A percentile compares a stretch with the other conserved stretches of the same genome.
Evolutionary conservation across 371 early-diverging fungal species (phyloP).

Genomic region (Mortierella sp.): DNA sequence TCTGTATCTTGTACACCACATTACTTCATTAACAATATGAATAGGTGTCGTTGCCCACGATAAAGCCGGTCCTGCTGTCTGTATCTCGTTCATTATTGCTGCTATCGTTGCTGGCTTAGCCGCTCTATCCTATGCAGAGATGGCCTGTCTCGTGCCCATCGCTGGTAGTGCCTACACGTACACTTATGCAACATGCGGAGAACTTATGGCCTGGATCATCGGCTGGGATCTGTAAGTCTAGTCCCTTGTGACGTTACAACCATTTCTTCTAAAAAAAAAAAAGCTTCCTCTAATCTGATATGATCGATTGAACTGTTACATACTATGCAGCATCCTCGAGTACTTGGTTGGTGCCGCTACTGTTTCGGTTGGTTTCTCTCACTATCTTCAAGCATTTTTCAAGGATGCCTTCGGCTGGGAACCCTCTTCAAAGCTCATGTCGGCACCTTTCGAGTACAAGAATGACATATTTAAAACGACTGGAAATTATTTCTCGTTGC

Average conservation of each 20-base stretch:
- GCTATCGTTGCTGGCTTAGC: conserved; percentile 80
- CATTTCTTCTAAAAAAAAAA: no score
- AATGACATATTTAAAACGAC: conserved; percentile 59
- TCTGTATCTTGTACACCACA: no score
- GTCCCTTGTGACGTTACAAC: no score
- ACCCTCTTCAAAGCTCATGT: conserved; percentile 64
- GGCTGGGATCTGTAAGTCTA: conserved; percentile 82
- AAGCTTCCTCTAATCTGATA: background rate
- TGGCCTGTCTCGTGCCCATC: conserved; percentile 86
- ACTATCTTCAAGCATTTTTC: conserved; percentile 80
- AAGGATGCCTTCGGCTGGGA: conserved; percentile 67
- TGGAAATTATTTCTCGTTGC: conserved; percentile 78
- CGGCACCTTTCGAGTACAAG: conserved; percentile 72
- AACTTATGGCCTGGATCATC: conserved; percentile 85
- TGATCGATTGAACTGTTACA: background rate
- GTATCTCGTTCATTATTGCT: conserved; percentile 80
- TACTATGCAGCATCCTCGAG: background rate
- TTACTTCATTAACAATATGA: no score
- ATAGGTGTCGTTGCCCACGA: conserved; percentile 79
- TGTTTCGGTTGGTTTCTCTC: conserved; percentile 79
- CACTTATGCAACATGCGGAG: conserved; percentile 89
- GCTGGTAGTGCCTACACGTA: conserved; percentile 89
- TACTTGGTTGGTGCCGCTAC: conserved; percentile 85
- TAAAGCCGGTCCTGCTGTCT: conserved; percentile 85
- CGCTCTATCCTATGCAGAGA: conserved; percentile 84